These are phyloP conservation scores for Zygosaccharomyces pseudorouxii DNA, from an alignment of 805 yeast genomes.

Conservation along the genomic window DNA sequence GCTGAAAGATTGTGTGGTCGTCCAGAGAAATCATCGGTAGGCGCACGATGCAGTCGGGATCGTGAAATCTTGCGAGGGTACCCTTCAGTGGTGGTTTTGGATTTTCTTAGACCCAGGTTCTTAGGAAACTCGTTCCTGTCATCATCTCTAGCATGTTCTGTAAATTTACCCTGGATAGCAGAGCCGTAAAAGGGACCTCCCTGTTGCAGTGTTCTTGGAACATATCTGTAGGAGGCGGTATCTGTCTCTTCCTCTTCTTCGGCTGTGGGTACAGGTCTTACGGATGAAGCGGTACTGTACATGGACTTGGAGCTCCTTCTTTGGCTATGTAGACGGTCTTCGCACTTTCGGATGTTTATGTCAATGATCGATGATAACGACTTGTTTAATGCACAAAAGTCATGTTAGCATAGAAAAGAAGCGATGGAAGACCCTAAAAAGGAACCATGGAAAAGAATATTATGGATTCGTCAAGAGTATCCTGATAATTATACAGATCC, in stretches of 20 bases:
- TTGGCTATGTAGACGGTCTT: neutral
- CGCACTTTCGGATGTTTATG: neutral
- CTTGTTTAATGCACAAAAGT: neutral
- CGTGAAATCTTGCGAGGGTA: neutral
- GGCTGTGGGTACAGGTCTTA: constrained; percentile 4
- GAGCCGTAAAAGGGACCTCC: constrained; percentile 7
- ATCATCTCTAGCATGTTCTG: neutral
- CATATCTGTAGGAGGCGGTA: constrained; percentile 4
- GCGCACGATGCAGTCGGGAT: neutral
- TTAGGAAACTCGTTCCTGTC: neutral
- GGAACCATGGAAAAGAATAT: constrained; percentile 72
- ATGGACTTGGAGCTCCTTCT: neutral
- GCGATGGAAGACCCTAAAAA: constrained; percentile 5
- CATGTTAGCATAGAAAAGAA: neutral
- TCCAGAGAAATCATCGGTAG: neutral
- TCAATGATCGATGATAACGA: neutral
- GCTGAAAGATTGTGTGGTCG: neutral
- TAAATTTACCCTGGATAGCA: neutral
- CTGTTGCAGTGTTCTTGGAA: constrained; percentile 12
- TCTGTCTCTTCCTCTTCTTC: constrained; percentile 14
- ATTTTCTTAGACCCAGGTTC: neutral
- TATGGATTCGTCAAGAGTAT: constrained; percentile 79
- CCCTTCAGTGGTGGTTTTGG: neutral
- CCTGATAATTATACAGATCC: constrained; percentile 89
- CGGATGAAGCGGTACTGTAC: constrained; percentile 4